These are phyloP conservation scores for Solanum chmielewskii DNA, from an alignment of 257 asterid genomes.

Conservation along the genomic window DNA sequence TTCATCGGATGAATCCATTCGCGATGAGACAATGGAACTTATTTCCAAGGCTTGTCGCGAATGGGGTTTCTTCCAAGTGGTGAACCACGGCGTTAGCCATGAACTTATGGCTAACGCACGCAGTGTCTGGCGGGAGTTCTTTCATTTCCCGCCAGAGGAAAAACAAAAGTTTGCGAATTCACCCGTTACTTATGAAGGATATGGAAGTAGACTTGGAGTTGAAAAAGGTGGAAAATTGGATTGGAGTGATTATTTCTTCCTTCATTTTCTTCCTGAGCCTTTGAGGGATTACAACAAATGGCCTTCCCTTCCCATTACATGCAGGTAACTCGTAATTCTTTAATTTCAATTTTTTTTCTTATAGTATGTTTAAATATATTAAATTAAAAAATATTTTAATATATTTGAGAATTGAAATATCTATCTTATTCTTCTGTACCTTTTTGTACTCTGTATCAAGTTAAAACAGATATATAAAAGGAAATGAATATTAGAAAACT, in stretches of 20 bases:
- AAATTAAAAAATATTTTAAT: no score
- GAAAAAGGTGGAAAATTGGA: conserved; percentile 56
- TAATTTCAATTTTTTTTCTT: no score
- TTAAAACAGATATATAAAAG: no score
- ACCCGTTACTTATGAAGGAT: conserved; percentile 79
- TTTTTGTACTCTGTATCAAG: neutral
- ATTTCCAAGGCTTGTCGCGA: conserved; percentile 58
- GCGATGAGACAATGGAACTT: conserved; percentile 10
- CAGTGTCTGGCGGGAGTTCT: conserved; percentile 67
- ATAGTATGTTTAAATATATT: no score
- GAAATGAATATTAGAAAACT: no score
- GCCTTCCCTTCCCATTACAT: conserved; percentile 52
- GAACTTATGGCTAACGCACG: conserved; percentile 38
- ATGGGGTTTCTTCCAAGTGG: conserved; percentile 94
- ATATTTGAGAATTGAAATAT: no score
- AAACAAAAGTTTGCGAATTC: conserved; percentile 58
- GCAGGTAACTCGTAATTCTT: neutral
- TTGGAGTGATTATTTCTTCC: conserved; percentile 90
- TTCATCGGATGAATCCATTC: conserved; percentile 23
- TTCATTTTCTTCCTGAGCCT: conserved; percentile 40
- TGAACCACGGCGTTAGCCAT: conserved; percentile 68
- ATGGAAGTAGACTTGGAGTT: conserved; percentile 85
- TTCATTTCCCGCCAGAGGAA: conserved; percentile 52
- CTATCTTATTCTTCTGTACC: no score
- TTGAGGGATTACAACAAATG: conserved; percentile 55